These are phyloP conservation scores for Metroxylon sagu DNA, from an alignment of 176 grass and related monocot species.

Conservation along the genomic window DNA sequence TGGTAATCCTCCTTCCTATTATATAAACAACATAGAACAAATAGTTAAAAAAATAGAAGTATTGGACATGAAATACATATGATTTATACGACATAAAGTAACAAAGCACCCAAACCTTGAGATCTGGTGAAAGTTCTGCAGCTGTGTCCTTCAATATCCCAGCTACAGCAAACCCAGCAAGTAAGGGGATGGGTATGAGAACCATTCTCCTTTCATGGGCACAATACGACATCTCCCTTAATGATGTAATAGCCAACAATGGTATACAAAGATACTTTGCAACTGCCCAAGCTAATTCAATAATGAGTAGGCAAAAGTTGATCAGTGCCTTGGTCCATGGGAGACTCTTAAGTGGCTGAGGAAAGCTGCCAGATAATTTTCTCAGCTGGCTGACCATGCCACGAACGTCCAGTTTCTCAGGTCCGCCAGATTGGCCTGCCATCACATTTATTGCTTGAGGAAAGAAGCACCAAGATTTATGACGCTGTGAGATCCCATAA, in stretches of 20 bases:
- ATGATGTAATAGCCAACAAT: slow-evolving; percentile 8
- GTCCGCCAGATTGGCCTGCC: no score
- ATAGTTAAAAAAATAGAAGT: neutral
- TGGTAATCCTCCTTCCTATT: slow-evolving; percentile 8
- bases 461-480: no score
- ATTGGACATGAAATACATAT: no score
- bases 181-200: slow-evolving; percentile 13
- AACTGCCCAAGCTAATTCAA: slow-evolving; percentile 1
- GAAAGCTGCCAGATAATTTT: neutral
- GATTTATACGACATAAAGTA: no score
- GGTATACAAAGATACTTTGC: slow-evolving; percentile 12
- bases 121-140: neutral
- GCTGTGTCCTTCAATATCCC: neutral
- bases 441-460: no score
- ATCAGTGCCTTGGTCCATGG: slow-evolving; percentile 11
- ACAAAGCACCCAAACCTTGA: slow-evolving; percentile 8
- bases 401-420: no score
- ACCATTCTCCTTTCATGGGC: slow-evolving; percentile 23
- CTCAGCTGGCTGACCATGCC: no score
- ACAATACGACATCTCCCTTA: slow-evolving; percentile 20
- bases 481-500: no score
- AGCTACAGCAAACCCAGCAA: slow-evolving; percentile 2
- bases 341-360: slow-evolving; percentile 17
- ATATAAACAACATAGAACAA: neutral
- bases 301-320: slow-evolving; percentile 1